phyloP scores from a whole-genome alignment of 441 rosid species.

The Raphanus hybrid region DNA sequence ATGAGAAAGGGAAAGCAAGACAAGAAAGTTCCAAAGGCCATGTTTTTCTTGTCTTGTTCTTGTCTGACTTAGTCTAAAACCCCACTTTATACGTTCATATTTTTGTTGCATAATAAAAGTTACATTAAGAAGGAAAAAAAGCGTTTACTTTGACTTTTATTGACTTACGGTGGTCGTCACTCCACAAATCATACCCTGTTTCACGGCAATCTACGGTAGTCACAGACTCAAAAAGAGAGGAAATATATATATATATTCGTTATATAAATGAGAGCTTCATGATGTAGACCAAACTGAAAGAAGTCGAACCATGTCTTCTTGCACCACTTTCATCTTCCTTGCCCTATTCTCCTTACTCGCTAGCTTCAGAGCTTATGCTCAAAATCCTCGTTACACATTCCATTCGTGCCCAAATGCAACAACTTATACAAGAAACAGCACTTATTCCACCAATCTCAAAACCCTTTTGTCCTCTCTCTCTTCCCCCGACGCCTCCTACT shows the following conservation, averaged over 20 bases:
- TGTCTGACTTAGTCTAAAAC: neutral
- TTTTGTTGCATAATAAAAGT: neutral
- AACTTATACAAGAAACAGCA: neutral
- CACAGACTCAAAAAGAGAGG: neutral
- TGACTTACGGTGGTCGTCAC: constrained; percentile 3
- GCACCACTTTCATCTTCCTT: neutral
- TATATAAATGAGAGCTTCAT: neutral
- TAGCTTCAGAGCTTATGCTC: constrained; percentile 16
- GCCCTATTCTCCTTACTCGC: neutral
- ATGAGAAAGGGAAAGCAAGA: neutral
- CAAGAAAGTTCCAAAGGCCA: neutral
- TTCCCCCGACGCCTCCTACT: constrained; percentile 15
- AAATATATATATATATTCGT: neutral
- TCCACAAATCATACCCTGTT: constrained; percentile 3
- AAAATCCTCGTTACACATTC: neutral
- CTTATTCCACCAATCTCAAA: constrained; percentile 20
- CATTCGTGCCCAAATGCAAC: neutral
- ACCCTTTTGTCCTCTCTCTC: constrained; percentile 30
- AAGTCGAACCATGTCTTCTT: neutral
- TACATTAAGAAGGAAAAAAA: neutral
- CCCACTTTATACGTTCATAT: neutral
- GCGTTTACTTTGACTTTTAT: constrained; percentile 2
- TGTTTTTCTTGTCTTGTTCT: neutral
- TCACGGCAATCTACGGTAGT: neutral
- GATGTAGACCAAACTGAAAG: neutral